phyloP scores from a whole-genome alignment of 805 yeast species.

The Teunomyces aglyptinius region DNA sequence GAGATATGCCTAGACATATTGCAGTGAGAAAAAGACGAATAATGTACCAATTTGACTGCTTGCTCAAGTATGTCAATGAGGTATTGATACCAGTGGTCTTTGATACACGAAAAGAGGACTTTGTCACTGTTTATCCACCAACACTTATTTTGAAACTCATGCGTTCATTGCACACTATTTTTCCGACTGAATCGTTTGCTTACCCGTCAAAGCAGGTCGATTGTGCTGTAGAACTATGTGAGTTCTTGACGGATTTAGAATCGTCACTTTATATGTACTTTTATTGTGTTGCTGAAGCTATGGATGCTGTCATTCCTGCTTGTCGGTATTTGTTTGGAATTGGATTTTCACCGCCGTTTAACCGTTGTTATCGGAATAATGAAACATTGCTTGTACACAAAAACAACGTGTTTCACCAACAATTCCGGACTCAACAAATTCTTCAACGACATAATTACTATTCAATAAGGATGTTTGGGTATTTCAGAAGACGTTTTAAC shows the following conservation, averaged over 20 bases:
- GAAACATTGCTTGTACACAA: slow-evolving; percentile 7
- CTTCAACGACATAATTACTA: slow-evolving; percentile 26
- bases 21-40: background rate
- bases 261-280: slow-evolving; percentile 22
- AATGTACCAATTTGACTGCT: slow-evolving; percentile 12
- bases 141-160: slow-evolving; percentile 15
- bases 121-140: slow-evolving; percentile 20
- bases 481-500: slow-evolving; percentile 18
- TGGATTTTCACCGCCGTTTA: slow-evolving; percentile 17
- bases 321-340: slow-evolving; percentile 20
- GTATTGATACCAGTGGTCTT: slow-evolving; percentile 17
- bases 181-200: slow-evolving; percentile 17
- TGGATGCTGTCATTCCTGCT: slow-evolving; percentile 23
- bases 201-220: background rate
- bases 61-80: slow-evolving; percentile 15
- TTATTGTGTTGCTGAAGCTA: slow-evolving; percentile 18
- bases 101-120: slow-evolving; percentile 11
- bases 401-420: slow-evolving; percentile 8
- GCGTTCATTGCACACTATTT: slow-evolving; percentile 19
- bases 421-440: slow-evolving; percentile 11
- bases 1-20: background rate
- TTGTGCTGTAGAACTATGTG: slow-evolving; percentile 8
- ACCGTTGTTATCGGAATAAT: slow-evolving; percentile 10
- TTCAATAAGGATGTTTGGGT: slow-evolving; percentile 22
- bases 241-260: slow-evolving; percentile 14